A percentile compares a stretch with the other conserved stretches of the same genome.
Evolutionary conservation across 2,329 filamentous ascomycete genomes (phyloP).

Genomic region (Coniochaeta sp.): DNA sequence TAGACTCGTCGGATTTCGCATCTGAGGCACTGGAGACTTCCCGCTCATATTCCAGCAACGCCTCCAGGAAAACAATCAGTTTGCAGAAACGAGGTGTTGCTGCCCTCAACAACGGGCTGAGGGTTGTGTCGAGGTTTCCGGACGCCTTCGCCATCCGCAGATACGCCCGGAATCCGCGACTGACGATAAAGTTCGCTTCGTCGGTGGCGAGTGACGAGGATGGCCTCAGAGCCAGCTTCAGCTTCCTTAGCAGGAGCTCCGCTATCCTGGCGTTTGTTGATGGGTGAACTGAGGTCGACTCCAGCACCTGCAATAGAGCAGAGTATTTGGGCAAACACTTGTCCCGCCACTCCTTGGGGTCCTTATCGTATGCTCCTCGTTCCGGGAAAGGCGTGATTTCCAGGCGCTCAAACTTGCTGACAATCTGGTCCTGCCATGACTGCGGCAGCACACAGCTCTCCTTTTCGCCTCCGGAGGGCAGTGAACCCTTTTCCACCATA

Average conservation of each 20-base stretch:
- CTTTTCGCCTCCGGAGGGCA: slow-evolving; percentile 45
- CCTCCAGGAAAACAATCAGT: slow-evolving; percentile 59
- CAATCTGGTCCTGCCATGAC: slow-evolving; percentile 67
- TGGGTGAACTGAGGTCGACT: slow-evolving; percentile 55
- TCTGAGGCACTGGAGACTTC: slow-evolving; percentile 10
- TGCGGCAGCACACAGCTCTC: slow-evolving; percentile 53
- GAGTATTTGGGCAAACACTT: slow-evolving; percentile 62
- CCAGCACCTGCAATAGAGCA: slow-evolving; percentile 56
- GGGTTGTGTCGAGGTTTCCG: slow-evolving; percentile 47
- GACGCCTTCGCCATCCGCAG: slow-evolving; percentile 56
- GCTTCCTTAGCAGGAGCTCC: slow-evolving; percentile 57
- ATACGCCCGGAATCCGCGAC: slow-evolving; percentile 68
- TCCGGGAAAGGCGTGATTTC: slow-evolving; percentile 60
- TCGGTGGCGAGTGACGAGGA: slow-evolving; percentile 52
- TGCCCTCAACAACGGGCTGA: slow-evolving; percentile 61
- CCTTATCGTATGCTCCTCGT: slow-evolving; percentile 53
- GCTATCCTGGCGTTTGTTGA: slow-evolving; percentile 61
- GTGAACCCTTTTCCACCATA: slow-evolving; percentile 50
- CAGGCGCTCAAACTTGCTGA: slow-evolving; percentile 59
- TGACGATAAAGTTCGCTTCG: slow-evolving; percentile 64
- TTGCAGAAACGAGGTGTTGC: slow-evolving; percentile 61
- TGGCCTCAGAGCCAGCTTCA: slow-evolving; percentile 58
- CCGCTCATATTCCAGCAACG: slow-evolving; percentile 49
- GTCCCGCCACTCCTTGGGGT: slow-evolving; percentile 54
- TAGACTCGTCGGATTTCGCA: slow-evolving; percentile 15